Base-by-base conservation (phyloP, 306 rosid species). In the Medicago lupulina region DNA sequence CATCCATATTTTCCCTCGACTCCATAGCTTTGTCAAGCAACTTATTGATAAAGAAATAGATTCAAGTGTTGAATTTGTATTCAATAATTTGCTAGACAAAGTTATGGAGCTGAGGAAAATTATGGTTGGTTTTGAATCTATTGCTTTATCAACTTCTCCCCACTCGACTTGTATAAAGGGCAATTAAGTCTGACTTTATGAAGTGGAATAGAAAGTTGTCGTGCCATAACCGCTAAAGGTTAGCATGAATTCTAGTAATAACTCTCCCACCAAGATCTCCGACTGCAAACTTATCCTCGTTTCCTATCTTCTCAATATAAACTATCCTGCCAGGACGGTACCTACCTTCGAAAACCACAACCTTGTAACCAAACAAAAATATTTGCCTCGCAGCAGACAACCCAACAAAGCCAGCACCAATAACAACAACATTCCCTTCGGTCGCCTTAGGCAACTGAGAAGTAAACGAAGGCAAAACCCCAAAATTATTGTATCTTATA, bases 321-420 rank as follows among this genome's bases (percentile, higher is more conserved):
- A 95, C 97, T 73, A 97, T 85, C 18, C 98, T 97, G 43, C 98
- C 98, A 15, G 97, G 89, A 28, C 97, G 92, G 75, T 72, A 86
- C 79, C 97, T 89, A 23, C 97, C 98, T 88, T 95, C 98, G 68
- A 95, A 76, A 65, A 95, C 83, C 25, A 86, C 76, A 38, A 95
- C 97, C 85, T 85, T 95, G 80, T 85, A 92, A 49, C 98, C 97
- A 69, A 90, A 95, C 3, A 89, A 87, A 81, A 92, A 25, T 50
- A 95, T 93, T 76, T 95, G 97, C 84, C 97, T 88, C 2, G 98
- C 98, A 0, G 97, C 97, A 1, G 98, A 95, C 70, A 95, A 72
- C 8, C 98, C 97, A 18, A 97, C 92, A 61, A 95, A 91, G 36
- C 98, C 98, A 46, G 97, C 97, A 41, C 99, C 99, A 9, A 95